phyloP scores from a whole-genome alignment of 2,329 filamentous ascomycete genomes.

The Aspergillus transmontanensis region DNA sequence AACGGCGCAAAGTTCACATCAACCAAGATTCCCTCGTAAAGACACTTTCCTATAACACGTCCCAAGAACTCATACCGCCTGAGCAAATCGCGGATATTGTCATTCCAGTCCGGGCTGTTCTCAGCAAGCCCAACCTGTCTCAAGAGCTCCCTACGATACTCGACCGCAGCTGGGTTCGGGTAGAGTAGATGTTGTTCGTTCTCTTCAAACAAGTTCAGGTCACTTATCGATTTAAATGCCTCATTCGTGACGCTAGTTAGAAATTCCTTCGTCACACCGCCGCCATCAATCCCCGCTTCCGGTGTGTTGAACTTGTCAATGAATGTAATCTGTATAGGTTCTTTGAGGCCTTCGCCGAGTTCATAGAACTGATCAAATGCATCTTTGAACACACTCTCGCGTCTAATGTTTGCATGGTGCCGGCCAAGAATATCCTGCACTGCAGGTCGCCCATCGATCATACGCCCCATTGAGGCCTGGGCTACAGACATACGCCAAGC shows the following conservation, averaged over 20 bases:
- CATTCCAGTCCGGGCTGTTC: slow-evolving; percentile 58
- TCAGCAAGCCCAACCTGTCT: slow-evolving; percentile 56
- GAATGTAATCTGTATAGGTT: slow-evolving; percentile 95
- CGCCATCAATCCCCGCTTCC: slow-evolving; percentile 94
- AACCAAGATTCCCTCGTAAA: slow-evolving; percentile 95
- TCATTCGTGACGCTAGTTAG: slow-evolving; percentile 84
- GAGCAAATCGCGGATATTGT: slow-evolving; percentile 62
- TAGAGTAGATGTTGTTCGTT: slow-evolving; percentile 87
- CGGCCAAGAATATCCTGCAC: slow-evolving; percentile 49
- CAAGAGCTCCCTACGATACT: slow-evolving; percentile 66
- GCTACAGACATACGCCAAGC: slow-evolving; percentile 68
- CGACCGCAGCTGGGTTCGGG: slow-evolving; percentile 78
- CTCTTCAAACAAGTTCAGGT: slow-evolving; percentile 71
- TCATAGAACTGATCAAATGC: slow-evolving; percentile 81
- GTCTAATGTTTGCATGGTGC: slow-evolving; percentile 78
- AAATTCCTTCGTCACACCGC: slow-evolving; percentile 97
- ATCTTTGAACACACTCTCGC: slow-evolving; percentile 80
- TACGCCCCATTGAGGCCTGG: slow-evolving; percentile 42
- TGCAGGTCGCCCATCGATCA: slow-evolving; percentile 42
- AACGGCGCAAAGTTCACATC: slow-evolving; percentile 93
- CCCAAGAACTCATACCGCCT: slow-evolving; percentile 88
- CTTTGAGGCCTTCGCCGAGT: slow-evolving; percentile 81
- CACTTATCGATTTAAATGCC: slow-evolving; percentile 68
- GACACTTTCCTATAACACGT: slow-evolving; percentile 89
- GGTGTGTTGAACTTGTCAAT: slow-evolving; percentile 83